A percentile compares a stretch with the other conserved stretches of the same genome.
phyloP scores from a whole-genome alignment of 2,329 filamentous ascomycete species.

The Volutella citrinella region DNA sequence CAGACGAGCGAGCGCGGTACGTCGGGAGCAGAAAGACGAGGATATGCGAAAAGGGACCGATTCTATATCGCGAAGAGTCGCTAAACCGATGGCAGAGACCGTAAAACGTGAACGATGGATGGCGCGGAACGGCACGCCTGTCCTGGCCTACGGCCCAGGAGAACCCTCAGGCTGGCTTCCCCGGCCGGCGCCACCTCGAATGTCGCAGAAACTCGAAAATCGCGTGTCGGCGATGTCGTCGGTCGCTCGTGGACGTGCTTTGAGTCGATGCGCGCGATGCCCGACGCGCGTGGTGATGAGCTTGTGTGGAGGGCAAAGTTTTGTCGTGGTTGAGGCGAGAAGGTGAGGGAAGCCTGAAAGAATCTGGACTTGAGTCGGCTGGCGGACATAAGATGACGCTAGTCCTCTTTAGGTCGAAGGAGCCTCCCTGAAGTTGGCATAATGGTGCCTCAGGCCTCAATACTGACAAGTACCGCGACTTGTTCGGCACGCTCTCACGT shows the following conservation, averaged over 20 bases:
- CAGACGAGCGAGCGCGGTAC: too few species aligned
- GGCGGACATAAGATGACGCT: constrained; percentile 25
- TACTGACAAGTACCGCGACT: constrained; percentile 12
- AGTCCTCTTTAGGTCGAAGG: constrained; percentile 14
- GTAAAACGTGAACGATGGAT: constrained; percentile 35
- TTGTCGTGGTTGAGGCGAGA: constrained; percentile 43
- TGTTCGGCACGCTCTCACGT: constrained; percentile 12
- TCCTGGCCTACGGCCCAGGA: constrained; percentile 47
- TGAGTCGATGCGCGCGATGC: constrained; percentile 39
- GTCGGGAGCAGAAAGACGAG: too few species aligned
- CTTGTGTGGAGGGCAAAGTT: constrained; percentile 36
- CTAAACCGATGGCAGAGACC: constrained; percentile 31
- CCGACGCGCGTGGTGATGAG: constrained; percentile 53
- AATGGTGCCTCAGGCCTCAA: constrained; percentile 23
- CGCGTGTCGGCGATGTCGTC: constrained; percentile 35
- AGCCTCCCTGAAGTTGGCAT: constrained; percentile 11
- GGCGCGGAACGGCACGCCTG: constrained; percentile 41
- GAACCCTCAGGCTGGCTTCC: constrained; percentile 42
- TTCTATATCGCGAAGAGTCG: constrained; percentile 21
- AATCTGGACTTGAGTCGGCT: constrained; percentile 42
- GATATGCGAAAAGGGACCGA: too few species aligned
- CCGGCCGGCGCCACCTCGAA: constrained; percentile 44
- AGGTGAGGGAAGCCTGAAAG: constrained; percentile 39
- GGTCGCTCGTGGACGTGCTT: constrained; percentile 24
- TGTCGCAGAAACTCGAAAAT: constrained; percentile 35